These are phyloP conservation scores for Toxicodendron radicans DNA, from an alignment of 345 rosid genomes.

Conservation along the genomic window DNA sequence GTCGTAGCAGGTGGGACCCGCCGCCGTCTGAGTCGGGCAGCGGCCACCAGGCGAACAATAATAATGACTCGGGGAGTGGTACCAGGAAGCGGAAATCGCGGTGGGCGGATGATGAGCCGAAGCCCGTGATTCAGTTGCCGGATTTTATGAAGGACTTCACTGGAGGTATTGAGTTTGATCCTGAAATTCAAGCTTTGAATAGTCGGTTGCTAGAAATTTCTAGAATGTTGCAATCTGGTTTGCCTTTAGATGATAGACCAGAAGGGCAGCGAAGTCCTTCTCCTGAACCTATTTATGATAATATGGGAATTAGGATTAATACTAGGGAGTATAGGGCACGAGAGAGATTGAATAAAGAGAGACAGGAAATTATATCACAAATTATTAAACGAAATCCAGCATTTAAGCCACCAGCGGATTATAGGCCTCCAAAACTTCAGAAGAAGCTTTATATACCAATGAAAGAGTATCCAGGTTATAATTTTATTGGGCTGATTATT, in stretches of 20 bases:
- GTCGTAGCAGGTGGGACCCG: slow-evolving; percentile 93
- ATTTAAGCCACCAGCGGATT: slow-evolving; percentile 95
- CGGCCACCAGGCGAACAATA: slow-evolving; percentile 12
- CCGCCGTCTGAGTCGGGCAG: slow-evolving; percentile 50
- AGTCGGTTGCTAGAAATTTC: slow-evolving; percentile 83
- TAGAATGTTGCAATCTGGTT: slow-evolving; percentile 72
- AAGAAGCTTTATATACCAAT: slow-evolving; percentile 95
- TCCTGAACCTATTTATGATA: slow-evolving; percentile 92
- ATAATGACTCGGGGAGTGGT: slow-evolving; percentile 49
- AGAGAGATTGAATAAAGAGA: slow-evolving; percentile 83
- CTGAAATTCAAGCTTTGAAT: slow-evolving; percentile 85
- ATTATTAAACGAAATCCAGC: slow-evolving; percentile 89
- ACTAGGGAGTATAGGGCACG: slow-evolving; percentile 88
- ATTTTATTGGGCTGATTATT: slow-evolving; percentile 88
- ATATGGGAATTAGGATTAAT: slow-evolving; percentile 86
- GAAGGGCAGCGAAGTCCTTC: slow-evolving; percentile 97
- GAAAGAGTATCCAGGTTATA: slow-evolving; percentile 94
- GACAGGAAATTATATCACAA: slow-evolving; percentile 90
- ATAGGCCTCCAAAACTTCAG: slow-evolving; percentile 91
- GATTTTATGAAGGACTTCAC: slow-evolving; percentile 87
- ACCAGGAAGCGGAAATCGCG: slow-evolving; percentile 78
- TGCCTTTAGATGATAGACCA: slow-evolving; percentile 81
- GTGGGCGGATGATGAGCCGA: slow-evolving; percentile 96
- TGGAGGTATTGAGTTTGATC: slow-evolving; percentile 94
- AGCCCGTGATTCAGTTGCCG: slow-evolving; percentile 81